phyloP scores from a whole-genome alignment of 1,284 basidiomycete species.

The Pseudozyma sp. region DNA sequence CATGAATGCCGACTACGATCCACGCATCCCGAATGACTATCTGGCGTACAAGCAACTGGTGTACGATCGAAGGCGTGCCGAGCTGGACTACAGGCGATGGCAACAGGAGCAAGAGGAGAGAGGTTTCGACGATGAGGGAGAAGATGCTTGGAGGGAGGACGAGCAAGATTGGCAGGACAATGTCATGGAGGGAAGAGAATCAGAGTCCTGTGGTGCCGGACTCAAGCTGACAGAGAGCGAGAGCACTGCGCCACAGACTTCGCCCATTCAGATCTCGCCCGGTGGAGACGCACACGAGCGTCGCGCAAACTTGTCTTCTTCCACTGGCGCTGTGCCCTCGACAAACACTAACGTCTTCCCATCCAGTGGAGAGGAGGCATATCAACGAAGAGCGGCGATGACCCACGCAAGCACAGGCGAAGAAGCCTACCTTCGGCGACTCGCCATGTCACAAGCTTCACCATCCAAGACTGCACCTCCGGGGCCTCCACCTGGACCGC shows the following conservation, averaged over 20 bases:
- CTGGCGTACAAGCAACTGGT: conserved; percentile 53
- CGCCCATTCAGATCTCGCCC: conserved; percentile 3
- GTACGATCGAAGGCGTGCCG: conserved; percentile 38
- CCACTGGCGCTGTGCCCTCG: not conserved
- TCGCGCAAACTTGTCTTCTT: conserved; percentile 19
- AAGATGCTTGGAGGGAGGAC: conserved; percentile 12
- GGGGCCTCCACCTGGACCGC: conserved; percentile 34
- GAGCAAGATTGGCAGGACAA: conserved; percentile 26
- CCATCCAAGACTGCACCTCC: conserved; percentile 14
- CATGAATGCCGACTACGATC: conserved; percentile 64
- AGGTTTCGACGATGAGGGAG: conserved; percentile 10
- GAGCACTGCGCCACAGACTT: not conserved
- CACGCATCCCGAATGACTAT: conserved; percentile 62
- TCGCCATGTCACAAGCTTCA: conserved; percentile 28
- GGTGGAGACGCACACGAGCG: conserved; percentile 46
- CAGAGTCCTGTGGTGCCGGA: not conserved
- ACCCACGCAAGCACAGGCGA: conserved; percentile 22
- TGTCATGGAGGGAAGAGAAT: not conserved
- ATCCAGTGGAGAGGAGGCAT: conserved; percentile 29
- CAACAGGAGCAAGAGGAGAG: conserved; percentile 22
- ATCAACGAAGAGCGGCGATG: conserved; percentile 26
- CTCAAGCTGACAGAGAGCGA: not conserved
- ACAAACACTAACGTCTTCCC: not conserved
- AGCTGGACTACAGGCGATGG: conserved; percentile 18
- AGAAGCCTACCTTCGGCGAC: conserved; percentile 37